Conservation (phyloP, 352 stramenopile species). For the Peronosclerospora sorghi region DNA sequence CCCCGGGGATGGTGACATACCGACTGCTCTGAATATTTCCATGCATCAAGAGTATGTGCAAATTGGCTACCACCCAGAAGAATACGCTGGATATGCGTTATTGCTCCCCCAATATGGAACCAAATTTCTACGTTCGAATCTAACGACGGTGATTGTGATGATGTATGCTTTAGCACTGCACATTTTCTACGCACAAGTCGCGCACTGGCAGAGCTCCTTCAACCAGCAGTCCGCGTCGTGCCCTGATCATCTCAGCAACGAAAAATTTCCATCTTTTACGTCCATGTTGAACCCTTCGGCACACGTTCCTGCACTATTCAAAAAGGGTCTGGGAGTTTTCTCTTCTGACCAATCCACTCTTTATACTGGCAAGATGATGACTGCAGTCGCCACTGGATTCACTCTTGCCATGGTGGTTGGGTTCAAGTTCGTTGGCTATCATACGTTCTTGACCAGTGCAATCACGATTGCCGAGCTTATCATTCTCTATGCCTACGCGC, state of each 20-base stretch:
- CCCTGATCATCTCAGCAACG: constrained; percentile 13
- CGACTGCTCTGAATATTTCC: constrained; percentile 14
- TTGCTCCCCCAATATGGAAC: constrained; percentile 38
- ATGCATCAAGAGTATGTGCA: constrained; percentile 39
- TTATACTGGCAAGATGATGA: constrained; percentile 3
- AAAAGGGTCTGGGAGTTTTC: constrained; percentile 4
- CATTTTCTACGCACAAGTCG: constrained; percentile 52
- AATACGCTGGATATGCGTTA: constrained; percentile 35
- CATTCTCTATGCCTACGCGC: constrained; percentile 38
- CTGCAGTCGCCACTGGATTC: constrained; percentile 3
- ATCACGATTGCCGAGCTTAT: constrained; percentile 16
- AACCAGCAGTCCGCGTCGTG: constrained; percentile 25
- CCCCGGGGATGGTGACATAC: constrained; percentile 2
- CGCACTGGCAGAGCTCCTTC: constrained; percentile 59
- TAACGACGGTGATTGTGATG: constrained; percentile 36
- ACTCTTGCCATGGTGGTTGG: constrained; percentile 3
- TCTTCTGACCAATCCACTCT: constrained; percentile 1
- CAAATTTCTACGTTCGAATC: constrained; percentile 35
- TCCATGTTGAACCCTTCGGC: constrained; percentile 40
- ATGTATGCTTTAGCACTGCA: constrained; percentile 58
- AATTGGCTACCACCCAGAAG: constrained; percentile 36
- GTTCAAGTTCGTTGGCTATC: constrained; percentile 11
- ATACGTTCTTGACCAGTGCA: constrained; percentile 2
- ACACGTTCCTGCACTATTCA: constrained; percentile 31
- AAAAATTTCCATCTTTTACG: constrained; percentile 46